Evolutionary conservation across 2,329 filamentous ascomycete species (phyloP).

Genomic region (Xylaria hypoxylon): DNA sequence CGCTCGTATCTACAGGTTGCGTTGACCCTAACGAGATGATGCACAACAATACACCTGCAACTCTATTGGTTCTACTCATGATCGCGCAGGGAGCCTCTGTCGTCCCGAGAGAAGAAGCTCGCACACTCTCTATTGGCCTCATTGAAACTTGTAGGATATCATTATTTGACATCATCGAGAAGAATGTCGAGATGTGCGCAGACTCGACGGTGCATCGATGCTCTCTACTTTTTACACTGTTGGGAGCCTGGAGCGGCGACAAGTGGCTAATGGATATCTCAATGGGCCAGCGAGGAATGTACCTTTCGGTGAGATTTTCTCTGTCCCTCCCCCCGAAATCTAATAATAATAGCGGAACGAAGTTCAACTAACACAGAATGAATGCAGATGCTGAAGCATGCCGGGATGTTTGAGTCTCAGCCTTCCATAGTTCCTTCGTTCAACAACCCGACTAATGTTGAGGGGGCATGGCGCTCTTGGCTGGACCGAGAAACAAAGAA

Average conservation of each 20-base stretch:
- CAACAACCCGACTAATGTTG: slow-evolving; percentile 57
- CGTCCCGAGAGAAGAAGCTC: slow-evolving; percentile 73
- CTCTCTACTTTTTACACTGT: slow-evolving; percentile 74
- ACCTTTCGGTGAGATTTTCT: slow-evolving; percentile 66
- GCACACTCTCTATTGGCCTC: slow-evolving; percentile 73
- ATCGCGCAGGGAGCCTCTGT: slow-evolving; percentile 76
- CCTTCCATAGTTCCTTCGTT: slow-evolving; percentile 59
- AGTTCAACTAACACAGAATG: slow-evolving; percentile 18
- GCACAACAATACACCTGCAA: slow-evolving; percentile 73
- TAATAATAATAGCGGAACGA: neutral
- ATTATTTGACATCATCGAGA: slow-evolving; percentile 77
- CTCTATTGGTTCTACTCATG: slow-evolving; percentile 76
- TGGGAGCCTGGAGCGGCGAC: slow-evolving; percentile 79
- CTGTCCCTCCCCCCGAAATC: neutral
- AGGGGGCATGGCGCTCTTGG: slow-evolving; percentile 72
- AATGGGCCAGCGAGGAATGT: slow-evolving; percentile 80
- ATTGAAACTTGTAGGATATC: slow-evolving; percentile 79
- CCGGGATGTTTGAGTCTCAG: slow-evolving; percentile 71
- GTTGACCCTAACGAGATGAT: slow-evolving; percentile 76
- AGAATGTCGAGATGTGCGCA: slow-evolving; percentile 74
- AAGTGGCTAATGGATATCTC: slow-evolving; percentile 84
- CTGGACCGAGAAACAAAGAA: slow-evolving; percentile 72
- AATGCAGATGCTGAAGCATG: slow-evolving; percentile 73
- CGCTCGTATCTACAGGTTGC: slow-evolving; percentile 68
- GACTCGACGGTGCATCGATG: slow-evolving; percentile 74